Conservation (phyloP, 176 grass and related monocot genomes). For the Paspalum vaginatum region DNA sequence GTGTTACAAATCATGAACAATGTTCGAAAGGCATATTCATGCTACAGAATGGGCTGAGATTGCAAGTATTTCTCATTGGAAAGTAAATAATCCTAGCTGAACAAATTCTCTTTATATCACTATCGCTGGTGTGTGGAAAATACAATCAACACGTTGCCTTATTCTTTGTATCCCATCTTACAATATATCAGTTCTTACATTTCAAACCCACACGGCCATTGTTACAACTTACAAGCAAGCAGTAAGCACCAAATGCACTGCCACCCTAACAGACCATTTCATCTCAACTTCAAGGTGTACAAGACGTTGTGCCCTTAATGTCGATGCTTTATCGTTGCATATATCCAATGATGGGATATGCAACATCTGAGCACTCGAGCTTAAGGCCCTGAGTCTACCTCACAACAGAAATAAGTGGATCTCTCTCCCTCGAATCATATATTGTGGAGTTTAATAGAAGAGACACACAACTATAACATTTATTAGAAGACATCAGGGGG, state of each 20-base stretch:
- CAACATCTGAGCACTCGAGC: background rate
- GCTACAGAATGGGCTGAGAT: background rate
- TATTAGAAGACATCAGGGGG: constrained; percentile 64
- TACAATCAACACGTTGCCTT: background rate
- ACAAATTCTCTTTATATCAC: background rate
- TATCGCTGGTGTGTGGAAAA: no score
- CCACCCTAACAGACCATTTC: background rate
- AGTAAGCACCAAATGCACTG: background rate
- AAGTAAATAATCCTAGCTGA: background rate
- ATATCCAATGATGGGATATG: background rate
- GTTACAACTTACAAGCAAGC: background rate
- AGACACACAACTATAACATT: background rate
- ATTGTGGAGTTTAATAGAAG: background rate
- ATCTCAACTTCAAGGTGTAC: background rate
- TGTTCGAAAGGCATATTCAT: background rate
- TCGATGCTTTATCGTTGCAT: background rate
- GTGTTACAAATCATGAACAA: background rate
- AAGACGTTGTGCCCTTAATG: background rate
- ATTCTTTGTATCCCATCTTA: background rate
- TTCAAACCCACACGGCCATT: background rate
- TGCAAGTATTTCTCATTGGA: background rate
- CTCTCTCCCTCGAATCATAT: background rate
- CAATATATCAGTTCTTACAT: background rate
- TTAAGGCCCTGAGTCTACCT: background rate
- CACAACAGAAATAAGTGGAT: constrained; percentile 6